Evolutionary conservation across 2,329 filamentous ascomycete genomes (phyloP).

Genomic region (Trichoderma semiorbis): DNA sequence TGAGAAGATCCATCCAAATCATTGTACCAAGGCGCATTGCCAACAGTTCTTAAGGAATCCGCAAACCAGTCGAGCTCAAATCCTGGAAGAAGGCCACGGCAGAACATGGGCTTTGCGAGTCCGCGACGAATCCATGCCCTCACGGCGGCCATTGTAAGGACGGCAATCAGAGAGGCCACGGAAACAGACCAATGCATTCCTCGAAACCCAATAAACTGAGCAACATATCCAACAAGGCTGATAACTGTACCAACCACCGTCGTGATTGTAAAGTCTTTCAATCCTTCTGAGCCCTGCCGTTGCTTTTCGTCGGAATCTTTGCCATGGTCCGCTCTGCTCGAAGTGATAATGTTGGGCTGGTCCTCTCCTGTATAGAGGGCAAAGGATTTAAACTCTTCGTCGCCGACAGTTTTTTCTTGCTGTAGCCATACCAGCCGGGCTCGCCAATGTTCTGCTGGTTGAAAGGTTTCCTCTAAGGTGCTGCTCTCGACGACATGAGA

Average conservation of each 20-base stretch:
- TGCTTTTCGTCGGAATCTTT: background rate
- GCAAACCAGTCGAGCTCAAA: slow-evolving; percentile 12
- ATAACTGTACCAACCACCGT: slow-evolving; percentile 17
- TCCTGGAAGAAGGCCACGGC: background rate
- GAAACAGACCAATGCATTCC: slow-evolving; percentile 2
- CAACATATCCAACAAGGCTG: slow-evolving; percentile 25
- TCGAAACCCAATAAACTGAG: slow-evolving; percentile 27
- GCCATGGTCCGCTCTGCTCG: background rate
- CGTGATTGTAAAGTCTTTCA: background rate
- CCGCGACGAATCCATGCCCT: slow-evolving; percentile 1
- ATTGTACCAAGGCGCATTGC: background rate
- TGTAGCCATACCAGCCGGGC: slow-evolving; percentile 30
- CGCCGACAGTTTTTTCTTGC: background rate
- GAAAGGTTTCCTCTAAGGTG: slow-evolving; percentile 26
- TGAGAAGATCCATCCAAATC: too few relatives aligned
- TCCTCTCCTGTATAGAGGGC: background rate
- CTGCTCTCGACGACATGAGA: slow-evolving; percentile 32
- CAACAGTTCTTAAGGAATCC: background rate
- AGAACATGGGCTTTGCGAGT: background rate
- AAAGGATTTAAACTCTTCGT: slow-evolving; percentile 8
- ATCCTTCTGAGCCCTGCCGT: background rate
- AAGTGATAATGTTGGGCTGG: background rate
- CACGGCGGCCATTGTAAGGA: background rate
- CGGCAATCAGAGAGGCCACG: background rate
- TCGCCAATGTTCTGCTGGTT: background rate